phyloP scores from a whole-genome alignment of 2,329 filamentous ascomycete species.

The Aciculosporium take region DNA sequence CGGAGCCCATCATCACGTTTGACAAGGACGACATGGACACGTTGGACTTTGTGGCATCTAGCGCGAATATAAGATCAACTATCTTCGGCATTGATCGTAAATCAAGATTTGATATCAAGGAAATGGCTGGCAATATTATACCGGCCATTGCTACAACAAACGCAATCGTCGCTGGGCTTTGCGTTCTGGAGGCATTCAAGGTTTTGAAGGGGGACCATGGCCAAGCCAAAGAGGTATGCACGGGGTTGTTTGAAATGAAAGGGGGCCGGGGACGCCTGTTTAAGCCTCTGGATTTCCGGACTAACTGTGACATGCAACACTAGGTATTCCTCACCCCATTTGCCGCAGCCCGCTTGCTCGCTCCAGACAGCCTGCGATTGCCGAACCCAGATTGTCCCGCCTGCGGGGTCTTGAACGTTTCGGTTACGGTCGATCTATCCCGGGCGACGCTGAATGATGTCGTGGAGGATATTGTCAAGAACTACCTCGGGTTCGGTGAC shows the following conservation, averaged over 20 bases:
- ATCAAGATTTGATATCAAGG: constrained; percentile 92
- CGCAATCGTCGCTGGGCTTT: constrained; percentile 85
- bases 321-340: constrained; percentile 71
- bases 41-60: constrained; percentile 82
- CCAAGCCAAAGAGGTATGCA: constrained; percentile 56
- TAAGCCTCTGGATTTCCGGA: background rate
- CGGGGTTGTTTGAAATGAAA: background rate
- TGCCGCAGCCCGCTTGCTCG: constrained; percentile 41
- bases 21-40: constrained; percentile 97
- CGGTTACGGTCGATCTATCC: constrained; percentile 52
- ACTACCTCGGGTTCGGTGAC: constrained; percentile 61
- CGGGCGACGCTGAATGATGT: constrained; percentile 66
- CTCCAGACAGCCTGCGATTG: constrained; percentile 37
- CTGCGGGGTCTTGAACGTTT: constrained; percentile 60
- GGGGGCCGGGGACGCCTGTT: background rate
- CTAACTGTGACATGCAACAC: constrained; percentile 3
- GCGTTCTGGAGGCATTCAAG: constrained; percentile 86
- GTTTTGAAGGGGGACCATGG: constrained; percentile 60
- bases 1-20: constrained; percentile 61
- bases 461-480: constrained; percentile 58
- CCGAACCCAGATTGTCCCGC: constrained; percentile 76
- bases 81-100: constrained; percentile 82
- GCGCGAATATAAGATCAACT: constrained; percentile 74
- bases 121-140: constrained; percentile 99
- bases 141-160: constrained; percentile 97